Conservation (phyloP, 192 early-diverging fungal genomes). For the Dissophora ornata region DNA sequence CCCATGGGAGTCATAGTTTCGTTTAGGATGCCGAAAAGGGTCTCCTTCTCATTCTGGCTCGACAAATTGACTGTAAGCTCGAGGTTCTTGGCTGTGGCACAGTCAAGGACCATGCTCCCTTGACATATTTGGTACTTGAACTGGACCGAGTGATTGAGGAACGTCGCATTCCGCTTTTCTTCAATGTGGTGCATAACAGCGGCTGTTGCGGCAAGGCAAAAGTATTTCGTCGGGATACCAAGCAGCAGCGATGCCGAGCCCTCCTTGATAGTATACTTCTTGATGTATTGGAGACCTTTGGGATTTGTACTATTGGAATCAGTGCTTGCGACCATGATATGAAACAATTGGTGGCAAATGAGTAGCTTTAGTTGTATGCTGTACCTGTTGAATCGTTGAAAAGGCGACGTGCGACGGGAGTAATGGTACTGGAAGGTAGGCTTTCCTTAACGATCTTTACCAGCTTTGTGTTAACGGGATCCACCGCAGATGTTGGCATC, state of each 20-base stretch:
- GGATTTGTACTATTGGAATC: too few relatives aligned
- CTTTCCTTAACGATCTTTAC: conserved; percentile 58
- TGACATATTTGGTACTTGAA: conserved; percentile 69
- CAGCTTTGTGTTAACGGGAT: conserved; percentile 66
- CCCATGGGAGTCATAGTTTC: conserved; percentile 77
- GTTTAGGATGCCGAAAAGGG: conserved; percentile 71
- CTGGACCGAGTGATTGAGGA: conserved; percentile 61
- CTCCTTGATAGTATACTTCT: conserved; percentile 63
- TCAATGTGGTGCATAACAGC: conserved; percentile 67
- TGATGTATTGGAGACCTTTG: conserved; percentile 51
- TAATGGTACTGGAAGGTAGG: conserved; percentile 55
- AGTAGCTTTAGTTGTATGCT: background rate
- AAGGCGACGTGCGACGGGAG: conserved; percentile 63
- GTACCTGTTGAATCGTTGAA: conserved; percentile 67
- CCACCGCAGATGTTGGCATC: conserved; percentile 60
- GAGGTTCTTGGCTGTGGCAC: conserved; percentile 67
- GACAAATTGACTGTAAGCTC: conserved; percentile 68
- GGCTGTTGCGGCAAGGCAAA: conserved; percentile 66
- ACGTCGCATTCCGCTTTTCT: conserved; percentile 60
- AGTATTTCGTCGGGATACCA: conserved; percentile 65
- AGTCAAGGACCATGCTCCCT: conserved; percentile 66
- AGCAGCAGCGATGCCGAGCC: conserved; percentile 53
- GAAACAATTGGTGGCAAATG: conserved; percentile 16
- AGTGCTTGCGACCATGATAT: too few relatives aligned
- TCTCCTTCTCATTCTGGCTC: conserved; percentile 59